A percentile compares a stretch with the other conserved stretches of the same genome.
These are phyloP conservation scores for Rosellinia necatrix DNA, from an alignment of 2,329 filamentous ascomycete species.

Conservation along the genomic window DNA sequence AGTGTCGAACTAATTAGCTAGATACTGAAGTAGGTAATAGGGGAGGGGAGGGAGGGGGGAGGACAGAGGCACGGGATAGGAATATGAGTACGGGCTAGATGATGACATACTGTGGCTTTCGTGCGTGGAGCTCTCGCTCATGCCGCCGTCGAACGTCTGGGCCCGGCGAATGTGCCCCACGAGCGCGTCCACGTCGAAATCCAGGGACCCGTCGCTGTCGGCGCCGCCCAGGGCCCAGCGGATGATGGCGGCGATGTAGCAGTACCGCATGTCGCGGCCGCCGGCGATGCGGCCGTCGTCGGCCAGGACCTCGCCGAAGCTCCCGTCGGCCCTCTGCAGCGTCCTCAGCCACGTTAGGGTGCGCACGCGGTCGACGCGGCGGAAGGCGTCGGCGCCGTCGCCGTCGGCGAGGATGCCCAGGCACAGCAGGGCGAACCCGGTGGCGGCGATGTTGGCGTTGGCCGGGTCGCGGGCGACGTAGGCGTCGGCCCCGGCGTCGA, in stretches of 20 bases:
- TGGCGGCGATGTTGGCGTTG: conserved; percentile 79
- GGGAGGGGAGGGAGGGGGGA: neutral
- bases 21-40: neutral
- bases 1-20: conserved; percentile 10
- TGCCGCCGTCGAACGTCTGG: conserved; percentile 82
- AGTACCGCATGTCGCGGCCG: conserved; percentile 83
- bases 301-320: conserved; percentile 82
- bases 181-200: conserved; percentile 75
- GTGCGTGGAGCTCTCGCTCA: conserved; percentile 76
- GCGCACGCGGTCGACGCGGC: conserved; percentile 67
- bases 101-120: conserved; percentile 75
- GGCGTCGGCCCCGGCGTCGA: conserved; percentile 40
- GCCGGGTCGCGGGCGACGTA: conserved; percentile 45
- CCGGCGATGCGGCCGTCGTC: conserved; percentile 67
- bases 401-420: conserved; percentile 59
- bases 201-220: conserved; percentile 60
- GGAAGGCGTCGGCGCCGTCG: conserved; percentile 53
- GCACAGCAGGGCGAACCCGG: conserved; percentile 82
- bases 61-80: neutral
- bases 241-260: conserved; percentile 80
- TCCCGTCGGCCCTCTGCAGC: conserved; percentile 83
- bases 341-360: conserved; percentile 75
- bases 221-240: conserved; percentile 79
- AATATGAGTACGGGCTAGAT: neutral
- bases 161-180: conserved; percentile 72